Evolutionary conservation across 1,284 basidiomycete genomes (phyloP).

Genomic region (Moesziomyces parantarcticus): DNA sequence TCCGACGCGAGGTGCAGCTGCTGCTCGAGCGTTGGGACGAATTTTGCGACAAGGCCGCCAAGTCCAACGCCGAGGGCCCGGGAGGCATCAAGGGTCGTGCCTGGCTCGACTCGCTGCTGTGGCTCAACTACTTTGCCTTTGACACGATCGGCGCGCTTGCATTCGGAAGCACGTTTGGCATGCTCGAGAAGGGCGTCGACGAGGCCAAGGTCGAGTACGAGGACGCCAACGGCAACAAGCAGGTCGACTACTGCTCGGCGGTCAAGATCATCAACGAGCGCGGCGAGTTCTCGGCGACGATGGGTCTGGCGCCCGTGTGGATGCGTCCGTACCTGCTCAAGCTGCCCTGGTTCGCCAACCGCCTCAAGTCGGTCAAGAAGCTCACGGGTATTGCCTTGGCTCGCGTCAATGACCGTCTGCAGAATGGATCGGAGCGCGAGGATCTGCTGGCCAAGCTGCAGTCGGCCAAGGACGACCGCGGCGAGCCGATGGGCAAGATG

Average conservation of each 20-base stretch:
- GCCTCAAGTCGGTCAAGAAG: conserved; percentile 77
- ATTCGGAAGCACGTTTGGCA: conserved; percentile 76
- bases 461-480: conserved; percentile 79
- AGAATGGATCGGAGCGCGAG: conserved; percentile 72
- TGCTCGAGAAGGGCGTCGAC: conserved; percentile 82
- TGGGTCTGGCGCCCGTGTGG: conserved; percentile 81
- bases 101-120: conserved; percentile 71
- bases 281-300: conserved; percentile 85
- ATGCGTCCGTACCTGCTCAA: conserved; percentile 52
- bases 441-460: conserved; percentile 85
- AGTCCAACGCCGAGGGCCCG: conserved; percentile 42
- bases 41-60: conserved; percentile 50
- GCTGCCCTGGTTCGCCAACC: conserved; percentile 77
- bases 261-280: conserved; percentile 88
- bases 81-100: conserved; percentile 56
- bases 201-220: conserved; percentile 73
- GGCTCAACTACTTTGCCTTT: conserved; percentile 84
- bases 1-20: conserved; percentile 57
- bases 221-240: conserved; percentile 69
- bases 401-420: conserved; percentile 80
- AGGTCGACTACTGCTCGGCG: conserved; percentile 76
- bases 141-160: conserved; percentile 66
- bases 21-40: conserved; percentile 62
- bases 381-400: conserved; percentile 76
- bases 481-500: conserved; percentile 79